Percentiles rank a stretch among this genome's conserved stretches.
Evolutionary conservation across 75 land plant species (phyloP).

Genomic region (Pinus tabuliformis): DNA sequence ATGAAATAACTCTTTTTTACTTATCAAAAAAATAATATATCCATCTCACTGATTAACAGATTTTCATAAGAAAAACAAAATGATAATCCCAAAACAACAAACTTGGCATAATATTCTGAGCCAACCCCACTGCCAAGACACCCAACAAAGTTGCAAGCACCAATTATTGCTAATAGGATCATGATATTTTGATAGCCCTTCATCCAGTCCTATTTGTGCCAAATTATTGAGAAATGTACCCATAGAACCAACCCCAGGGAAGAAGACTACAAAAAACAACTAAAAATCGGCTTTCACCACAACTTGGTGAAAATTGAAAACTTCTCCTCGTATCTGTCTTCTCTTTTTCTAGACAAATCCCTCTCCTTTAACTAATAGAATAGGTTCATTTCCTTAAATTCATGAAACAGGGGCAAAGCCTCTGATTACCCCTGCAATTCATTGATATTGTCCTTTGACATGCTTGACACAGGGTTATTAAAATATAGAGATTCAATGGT

Average conservation of each 20-base stretch:
- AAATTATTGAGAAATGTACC: slow-evolving; percentile 39
- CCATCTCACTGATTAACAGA: background rate
- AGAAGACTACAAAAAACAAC: slow-evolving; percentile 44
- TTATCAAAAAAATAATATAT: background rate
- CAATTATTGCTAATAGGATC: slow-evolving; percentile 34
- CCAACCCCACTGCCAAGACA: slow-evolving; percentile 34
- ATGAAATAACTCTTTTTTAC: background rate
- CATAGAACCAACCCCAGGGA: slow-evolving; percentile 47
- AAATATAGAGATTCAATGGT: no score
- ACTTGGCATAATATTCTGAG: slow-evolving; percentile 29
- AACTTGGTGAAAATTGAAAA: slow-evolving; percentile 29
- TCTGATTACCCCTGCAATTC: no score
- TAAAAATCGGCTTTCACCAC: slow-evolving; percentile 49
- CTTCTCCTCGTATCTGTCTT: slow-evolving; percentile 31
- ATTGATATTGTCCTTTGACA: no score
- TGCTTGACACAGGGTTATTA: no score
- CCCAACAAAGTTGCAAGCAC: slow-evolving; percentile 37
- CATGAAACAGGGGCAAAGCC: no score
- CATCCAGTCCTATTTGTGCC: slow-evolving; percentile 47
- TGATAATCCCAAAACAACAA: background rate
- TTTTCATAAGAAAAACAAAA: background rate
- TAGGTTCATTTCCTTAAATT: no score
- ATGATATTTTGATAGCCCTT: slow-evolving; percentile 36
- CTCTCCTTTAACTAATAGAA: slow-evolving; percentile 17
- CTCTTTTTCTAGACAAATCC: slow-evolving; percentile 24